Evolutionary conservation across 106 monocot genomes (phyloP).

Genomic region (Dactylorhiza incarnata): DNA sequence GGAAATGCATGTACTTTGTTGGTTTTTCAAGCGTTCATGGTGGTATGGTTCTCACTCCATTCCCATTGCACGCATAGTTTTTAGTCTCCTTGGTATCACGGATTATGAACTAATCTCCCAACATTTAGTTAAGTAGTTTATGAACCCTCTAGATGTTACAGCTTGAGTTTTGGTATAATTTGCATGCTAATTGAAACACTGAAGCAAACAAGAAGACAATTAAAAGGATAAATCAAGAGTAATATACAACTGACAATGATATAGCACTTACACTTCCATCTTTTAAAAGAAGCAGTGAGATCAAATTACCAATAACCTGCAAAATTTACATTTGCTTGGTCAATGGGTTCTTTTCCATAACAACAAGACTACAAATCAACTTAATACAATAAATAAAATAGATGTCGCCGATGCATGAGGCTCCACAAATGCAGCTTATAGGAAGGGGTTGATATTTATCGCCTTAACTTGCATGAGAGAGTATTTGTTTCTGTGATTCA

Average conservation of each 20-base stretch:
- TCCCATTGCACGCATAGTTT: no score
- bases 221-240: conserved; percentile 4
- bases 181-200: not conserved
- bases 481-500: not conserved
- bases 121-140: not conserved
- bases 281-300: conserved; percentile 64
- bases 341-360: not conserved
- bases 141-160: no score
- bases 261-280: conserved; percentile 46
- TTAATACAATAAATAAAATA: not conserved
- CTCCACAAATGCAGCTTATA: not conserved
- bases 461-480: not conserved
- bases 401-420: not conserved
- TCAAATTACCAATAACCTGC: conserved; percentile 86
- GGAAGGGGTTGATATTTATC: not conserved
- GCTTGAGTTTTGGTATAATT: no score
- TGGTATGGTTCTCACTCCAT: no score
- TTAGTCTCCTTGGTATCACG: no score
- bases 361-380: not conserved
- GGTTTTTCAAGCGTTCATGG: no score
- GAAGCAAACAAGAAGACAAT: not conserved
- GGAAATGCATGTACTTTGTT: no score
- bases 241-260: not conserved
- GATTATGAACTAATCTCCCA: not conserved
- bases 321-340: conserved; percentile 7